These are phyloP conservation scores for Colletotrichum euphorbiae DNA, from an alignment of 2,329 filamentous ascomycete genomes.

Conservation along the genomic window DNA sequence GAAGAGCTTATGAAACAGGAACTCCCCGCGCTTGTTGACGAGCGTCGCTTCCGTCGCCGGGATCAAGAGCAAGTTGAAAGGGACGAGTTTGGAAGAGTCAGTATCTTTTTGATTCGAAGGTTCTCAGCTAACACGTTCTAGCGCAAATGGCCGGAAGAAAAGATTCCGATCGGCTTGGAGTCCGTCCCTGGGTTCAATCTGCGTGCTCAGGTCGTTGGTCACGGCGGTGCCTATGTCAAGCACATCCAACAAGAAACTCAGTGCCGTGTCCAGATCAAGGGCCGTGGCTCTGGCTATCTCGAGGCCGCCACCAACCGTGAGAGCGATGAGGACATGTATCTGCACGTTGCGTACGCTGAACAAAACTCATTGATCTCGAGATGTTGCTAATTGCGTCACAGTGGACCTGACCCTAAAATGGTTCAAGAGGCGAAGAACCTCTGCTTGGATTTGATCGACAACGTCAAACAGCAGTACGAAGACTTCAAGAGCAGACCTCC, in stretches of 20 bases:
- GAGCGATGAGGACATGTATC: slow-evolving; percentile 95
- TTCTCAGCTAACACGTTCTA: slow-evolving; percentile 51
- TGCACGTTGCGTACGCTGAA: slow-evolving; percentile 86
- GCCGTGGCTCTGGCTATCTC: slow-evolving; percentile 92
- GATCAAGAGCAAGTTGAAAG: slow-evolving; percentile 86
- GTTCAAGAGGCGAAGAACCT: slow-evolving; percentile 89
- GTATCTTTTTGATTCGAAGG: slow-evolving; percentile 43
- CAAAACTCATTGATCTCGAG: not conserved
- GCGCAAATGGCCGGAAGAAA: slow-evolving; percentile 99
- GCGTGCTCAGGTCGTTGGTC: slow-evolving; percentile 93
- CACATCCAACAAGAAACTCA: slow-evolving; percentile 96
- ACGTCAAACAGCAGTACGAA: slow-evolving; percentile 91
- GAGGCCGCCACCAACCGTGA: slow-evolving; percentile 89
- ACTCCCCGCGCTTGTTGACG: slow-evolving; percentile 93
- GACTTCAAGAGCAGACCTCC: slow-evolving; percentile 87
- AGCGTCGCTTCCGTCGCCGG: slow-evolving; percentile 87
- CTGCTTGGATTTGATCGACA: slow-evolving; percentile 86
- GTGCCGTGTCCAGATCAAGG: slow-evolving; percentile 98
- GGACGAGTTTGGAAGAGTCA: slow-evolving; percentile 89
- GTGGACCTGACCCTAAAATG: slow-evolving; percentile 87
- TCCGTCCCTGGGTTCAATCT: slow-evolving; percentile 95
- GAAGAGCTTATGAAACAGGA: slow-evolving; percentile 97
- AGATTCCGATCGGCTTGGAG: slow-evolving; percentile 90
- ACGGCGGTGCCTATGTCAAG: slow-evolving; percentile 95
- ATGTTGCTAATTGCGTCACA: slow-evolving; percentile 55